phyloP scores from a whole-genome alignment of 2,329 filamentous ascomycete genomes.

The Tolypocladium sp. region DNA sequence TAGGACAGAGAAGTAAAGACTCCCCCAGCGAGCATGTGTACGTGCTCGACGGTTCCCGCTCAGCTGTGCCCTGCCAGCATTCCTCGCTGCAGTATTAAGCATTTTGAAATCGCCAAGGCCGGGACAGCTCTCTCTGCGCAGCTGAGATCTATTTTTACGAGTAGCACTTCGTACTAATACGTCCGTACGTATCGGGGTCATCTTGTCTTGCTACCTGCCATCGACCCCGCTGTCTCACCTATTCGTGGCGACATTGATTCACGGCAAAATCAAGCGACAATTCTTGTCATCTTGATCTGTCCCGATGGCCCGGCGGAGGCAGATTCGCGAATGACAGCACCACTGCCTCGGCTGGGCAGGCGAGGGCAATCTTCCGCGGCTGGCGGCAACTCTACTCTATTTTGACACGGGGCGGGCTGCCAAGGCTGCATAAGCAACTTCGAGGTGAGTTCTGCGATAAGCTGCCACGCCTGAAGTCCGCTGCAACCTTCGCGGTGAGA shows the following conservation, averaged over 20 bases:
- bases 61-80: not conserved
- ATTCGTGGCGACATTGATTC: not conserved
- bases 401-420: not conserved
- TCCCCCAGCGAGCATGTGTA: not conserved
- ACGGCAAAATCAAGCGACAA: not conserved
- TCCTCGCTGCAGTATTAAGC: not conserved
- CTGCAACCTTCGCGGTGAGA: not conserved
- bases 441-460: not conserved
- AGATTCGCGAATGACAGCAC: not conserved
- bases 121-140: not conserved
- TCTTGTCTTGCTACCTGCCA: not conserved
- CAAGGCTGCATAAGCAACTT: not conserved
- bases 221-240: not conserved
- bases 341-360: not conserved
- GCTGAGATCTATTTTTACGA: not conserved
- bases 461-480: not conserved
- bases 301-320: not conserved
- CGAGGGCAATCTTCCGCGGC: not conserved
- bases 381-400: not conserved
- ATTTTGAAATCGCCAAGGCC: not conserved
- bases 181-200: not conserved
- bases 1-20: not conserved
- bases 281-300: not conserved
- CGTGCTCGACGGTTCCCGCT: too few species aligned
- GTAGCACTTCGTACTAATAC: not conserved